Percentiles rank a stretch among this genome's conserved stretches.
phyloP scores from a whole-genome alignment of 2,329 filamentous ascomycete genomes.

The Exophiala sideris region DNA sequence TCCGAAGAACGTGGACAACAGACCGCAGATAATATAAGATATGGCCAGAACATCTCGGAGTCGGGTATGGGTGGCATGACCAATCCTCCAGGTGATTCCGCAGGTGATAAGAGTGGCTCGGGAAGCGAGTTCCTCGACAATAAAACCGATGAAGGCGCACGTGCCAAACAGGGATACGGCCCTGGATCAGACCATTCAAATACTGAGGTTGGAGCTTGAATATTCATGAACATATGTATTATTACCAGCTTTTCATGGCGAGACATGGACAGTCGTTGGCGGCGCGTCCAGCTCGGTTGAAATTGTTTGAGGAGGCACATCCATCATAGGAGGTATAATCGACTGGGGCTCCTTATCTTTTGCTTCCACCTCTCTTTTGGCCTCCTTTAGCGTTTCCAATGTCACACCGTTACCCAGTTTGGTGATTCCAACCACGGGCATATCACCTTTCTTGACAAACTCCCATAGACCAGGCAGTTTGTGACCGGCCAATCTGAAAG shows the following conservation, averaged over 20 bases:
- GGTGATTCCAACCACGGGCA: conserved; percentile 86
- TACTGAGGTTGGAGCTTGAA: conserved; percentile 51
- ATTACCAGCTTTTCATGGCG: conserved; percentile 9
- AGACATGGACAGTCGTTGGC: conserved; percentile 6
- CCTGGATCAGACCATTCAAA: conserved; percentile 38
- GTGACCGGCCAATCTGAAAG: conserved; percentile 87
- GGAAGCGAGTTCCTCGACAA: conserved; percentile 41
- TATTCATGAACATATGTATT: background rate
- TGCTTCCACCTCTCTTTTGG: conserved; percentile 63
- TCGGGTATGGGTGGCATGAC: conserved; percentile 55
- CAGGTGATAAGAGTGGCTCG: conserved; percentile 40
- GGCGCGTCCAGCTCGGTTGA: conserved; percentile 32
- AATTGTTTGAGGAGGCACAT: conserved; percentile 36
- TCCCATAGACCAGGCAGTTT: conserved; percentile 87
- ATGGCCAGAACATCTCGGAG: conserved; percentile 56
- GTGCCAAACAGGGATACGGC: conserved; percentile 54
- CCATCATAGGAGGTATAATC: conserved; percentile 32
- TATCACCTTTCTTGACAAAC: conserved; percentile 88
- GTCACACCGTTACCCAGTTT: conserved; percentile 80
- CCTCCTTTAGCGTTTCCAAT: conserved; percentile 75
- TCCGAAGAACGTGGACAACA: conserved; percentile 36
- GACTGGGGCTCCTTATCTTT: conserved; percentile 28
- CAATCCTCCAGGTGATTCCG: conserved; percentile 36
- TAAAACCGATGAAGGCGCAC: conserved; percentile 38
- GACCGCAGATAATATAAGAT: conserved; percentile 52